phyloP scores from a whole-genome alignment of 345 rosid species.

The Excoecaria agallocha region DNA sequence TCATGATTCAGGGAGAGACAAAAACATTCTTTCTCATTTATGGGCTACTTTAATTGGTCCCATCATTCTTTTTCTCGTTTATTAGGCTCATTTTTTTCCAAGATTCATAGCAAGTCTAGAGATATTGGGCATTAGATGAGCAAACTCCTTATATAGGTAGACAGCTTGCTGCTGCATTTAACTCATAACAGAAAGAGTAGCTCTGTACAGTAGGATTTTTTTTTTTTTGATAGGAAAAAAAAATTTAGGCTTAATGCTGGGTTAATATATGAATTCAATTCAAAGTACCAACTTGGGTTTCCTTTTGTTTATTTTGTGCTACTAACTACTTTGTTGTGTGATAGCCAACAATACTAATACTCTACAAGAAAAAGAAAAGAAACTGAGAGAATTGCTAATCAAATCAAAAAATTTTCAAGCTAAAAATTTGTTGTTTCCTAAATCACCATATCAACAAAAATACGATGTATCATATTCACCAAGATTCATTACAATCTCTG shows the following conservation, averaged over 20 bases:
- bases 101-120: conserved; percentile 1
- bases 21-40: conserved; percentile 33
- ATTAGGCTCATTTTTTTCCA: conserved; percentile 28
- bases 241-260: background rate
- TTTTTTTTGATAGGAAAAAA: conserved; percentile 5
- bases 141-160: background rate
- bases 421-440: background rate
- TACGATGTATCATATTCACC: background rate
- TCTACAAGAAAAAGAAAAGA: background rate
- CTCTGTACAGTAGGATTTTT: conserved; percentile 12
- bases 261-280: background rate
- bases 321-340: background rate
- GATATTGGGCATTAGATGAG: conserved; percentile 14
- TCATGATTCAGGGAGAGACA: background rate
- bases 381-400: background rate
- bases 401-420: no score
- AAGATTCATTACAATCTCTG: background rate
- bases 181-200: background rate
- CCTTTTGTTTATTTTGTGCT: background rate
- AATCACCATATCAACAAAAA: background rate
- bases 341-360: background rate
- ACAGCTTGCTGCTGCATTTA: conserved; percentile 3
- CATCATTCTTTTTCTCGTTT: conserved; percentile 26
- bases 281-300: background rate
- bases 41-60: conserved; percentile 14